Base-by-base conservation (phyloP, 179 eudicot genomes). In the Dionaea muscipula region DNA sequence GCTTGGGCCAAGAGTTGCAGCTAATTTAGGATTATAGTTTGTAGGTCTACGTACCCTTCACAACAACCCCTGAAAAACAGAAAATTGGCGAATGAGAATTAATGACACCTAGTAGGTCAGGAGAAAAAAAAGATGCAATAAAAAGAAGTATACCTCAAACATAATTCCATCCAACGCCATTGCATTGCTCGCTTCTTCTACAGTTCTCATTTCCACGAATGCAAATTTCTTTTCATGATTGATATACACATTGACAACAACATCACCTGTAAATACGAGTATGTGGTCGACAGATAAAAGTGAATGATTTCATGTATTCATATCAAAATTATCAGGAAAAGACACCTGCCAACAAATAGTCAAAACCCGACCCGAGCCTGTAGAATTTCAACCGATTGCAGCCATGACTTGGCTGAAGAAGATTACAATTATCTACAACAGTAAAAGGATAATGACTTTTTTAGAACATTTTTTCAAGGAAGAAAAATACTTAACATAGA, bases 181-280 rank as follows among this genome's bases (percentile, higher is more conserved):
- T 31, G 96, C 96, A 63, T 87, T 87, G 47, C 96, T 87, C 40
- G 96, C 96, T 72, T 84, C 96, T 75, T 87, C 96, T 43, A 85
- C 94, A 50, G 96, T 81, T 76, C 96, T 63, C 83, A 82, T 79
- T 65, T 66, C 81, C 65, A 61, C 66, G 72, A 72, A 66, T 48
- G 65, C 78, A 69, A 73, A 73, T 55, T 73, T 73, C 62, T 72
- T 72, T 52, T 68, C 77, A 33, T 72, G 68, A 55, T 72, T 68
- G 22, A 72, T 68, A 53, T 72, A 72, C 36, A 72, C 77, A 55
- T 68, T 72, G 37, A 72, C 70, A 51, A 72, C 77, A 46, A 72
- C 77, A 60, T 72, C 77, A 48, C 72, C 76, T 63, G 48, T n/a
- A 41, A 53, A 47, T 13, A 65, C 31, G 56, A 26, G 56, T 25